Conservation (phyloP, 176 grass and related monocot genomes). For the Microstegium vimineum region DNA sequence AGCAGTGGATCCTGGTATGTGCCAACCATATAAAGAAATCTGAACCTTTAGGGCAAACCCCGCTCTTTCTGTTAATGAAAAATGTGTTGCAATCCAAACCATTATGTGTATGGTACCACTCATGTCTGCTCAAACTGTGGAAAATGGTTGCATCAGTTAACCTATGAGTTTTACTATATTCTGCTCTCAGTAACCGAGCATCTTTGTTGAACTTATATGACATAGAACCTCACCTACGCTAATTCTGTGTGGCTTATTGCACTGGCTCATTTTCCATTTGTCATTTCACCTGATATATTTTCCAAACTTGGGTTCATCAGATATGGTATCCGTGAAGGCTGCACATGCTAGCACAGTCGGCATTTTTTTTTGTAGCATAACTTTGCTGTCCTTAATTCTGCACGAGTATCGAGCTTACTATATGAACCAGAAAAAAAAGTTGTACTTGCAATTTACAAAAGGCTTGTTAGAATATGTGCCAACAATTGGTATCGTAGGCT, state of each 20-base stretch:
- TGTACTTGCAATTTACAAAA: background rate
- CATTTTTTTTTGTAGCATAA: slow-evolving; percentile 13
- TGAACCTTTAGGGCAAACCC: background rate
- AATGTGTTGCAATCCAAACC: background rate
- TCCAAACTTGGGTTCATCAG: slow-evolving; percentile 6
- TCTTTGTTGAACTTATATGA: background rate
- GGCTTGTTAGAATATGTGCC: slow-evolving; percentile 1
- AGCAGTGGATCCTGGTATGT: slow-evolving; percentile 88
- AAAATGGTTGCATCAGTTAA: background rate
- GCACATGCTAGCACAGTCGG: background rate
- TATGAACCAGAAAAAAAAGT: background rate
- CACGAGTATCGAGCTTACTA: slow-evolving; percentile 9
- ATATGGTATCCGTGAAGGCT: background rate
- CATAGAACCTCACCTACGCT: background rate
- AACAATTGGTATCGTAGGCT: background rate
- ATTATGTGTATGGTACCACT: background rate
- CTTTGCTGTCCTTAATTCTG: slow-evolving; percentile 1
- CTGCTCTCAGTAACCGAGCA: background rate
- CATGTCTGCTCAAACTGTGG: background rate
- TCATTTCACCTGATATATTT: background rate
- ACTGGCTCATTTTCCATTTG: slow-evolving; percentile 4
- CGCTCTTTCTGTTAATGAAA: background rate
- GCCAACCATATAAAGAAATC: background rate
- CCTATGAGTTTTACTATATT: background rate
- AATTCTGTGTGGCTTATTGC: background rate